Conservation (phyloP, 176 grass and related monocot genomes). For the Tillandsia fasciculata region DNA sequence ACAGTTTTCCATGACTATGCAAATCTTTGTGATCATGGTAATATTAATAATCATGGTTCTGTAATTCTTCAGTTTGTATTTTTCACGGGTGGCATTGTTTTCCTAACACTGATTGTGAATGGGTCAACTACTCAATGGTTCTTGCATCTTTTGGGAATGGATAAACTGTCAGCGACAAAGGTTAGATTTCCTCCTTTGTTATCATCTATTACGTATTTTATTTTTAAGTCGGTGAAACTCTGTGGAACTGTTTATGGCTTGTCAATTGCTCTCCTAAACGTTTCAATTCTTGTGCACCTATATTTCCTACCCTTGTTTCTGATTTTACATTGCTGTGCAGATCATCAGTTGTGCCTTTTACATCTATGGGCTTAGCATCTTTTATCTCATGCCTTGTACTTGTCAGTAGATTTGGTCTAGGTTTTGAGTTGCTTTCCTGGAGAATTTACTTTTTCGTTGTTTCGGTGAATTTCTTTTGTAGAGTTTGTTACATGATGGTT, state of each 20-base stretch:
- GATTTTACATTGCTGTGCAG: background rate
- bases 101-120: conserved; percentile 83
- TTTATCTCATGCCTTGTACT: background rate
- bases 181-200: conserved; percentile 25
- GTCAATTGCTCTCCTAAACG: background rate
- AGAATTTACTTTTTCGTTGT: background rate
- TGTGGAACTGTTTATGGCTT: background rate
- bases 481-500: too few relatives aligned
- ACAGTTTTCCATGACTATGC: background rate
- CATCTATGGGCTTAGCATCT: background rate
- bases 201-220: conserved; percentile 2
- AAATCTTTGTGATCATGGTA: background rate
- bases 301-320: background rate
- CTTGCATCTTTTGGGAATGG: conserved; percentile 54
- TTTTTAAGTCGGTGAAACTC: background rate
- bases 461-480: background rate
- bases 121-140: conserved; percentile 90
- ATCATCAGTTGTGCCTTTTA: background rate
- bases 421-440: background rate
- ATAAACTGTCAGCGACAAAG: conserved; percentile 64
- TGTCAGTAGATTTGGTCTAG: background rate
- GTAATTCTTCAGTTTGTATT: conserved; percentile 75
- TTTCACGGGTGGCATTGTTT: conserved; percentile 89
- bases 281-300: background rate
- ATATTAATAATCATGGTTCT: conserved; percentile 24